Evolutionary conservation across 2,329 filamentous ascomycete genomes (phyloP), one percentile per base, ranked within the genome.

Genomic region (Chaetomiaceae sp.): DNA sequence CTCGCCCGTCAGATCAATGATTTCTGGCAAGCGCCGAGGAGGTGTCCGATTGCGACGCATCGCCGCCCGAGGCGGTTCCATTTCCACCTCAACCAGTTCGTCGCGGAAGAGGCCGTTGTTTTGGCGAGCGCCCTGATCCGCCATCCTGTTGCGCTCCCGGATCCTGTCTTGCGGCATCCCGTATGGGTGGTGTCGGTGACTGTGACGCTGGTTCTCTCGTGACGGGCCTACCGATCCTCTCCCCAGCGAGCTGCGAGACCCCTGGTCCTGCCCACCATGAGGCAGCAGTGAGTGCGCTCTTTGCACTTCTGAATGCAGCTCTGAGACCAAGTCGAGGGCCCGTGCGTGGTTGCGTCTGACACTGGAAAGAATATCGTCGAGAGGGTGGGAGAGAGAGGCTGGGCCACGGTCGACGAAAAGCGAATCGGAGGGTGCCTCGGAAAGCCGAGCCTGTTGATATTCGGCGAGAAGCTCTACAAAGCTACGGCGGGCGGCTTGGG

Each of bases 1-100:
- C 57, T 78, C 76, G 9, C 68, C 70, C 0, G 77, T 79, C 43
- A 80, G 64, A 53, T 80, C 77, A 38, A 80, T 79, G 13, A 79
- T 65, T 16, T 51, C 53, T 14, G 46, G 40, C 36, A 47, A 27
- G 13, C 23, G 21, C 33, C 23, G 41, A 3, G n/a, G 27, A 11
- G 38, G 20, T 14, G 36, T 18, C 5, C 20, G 48, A n/a, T 49
- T 25, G 18, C 42, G 36, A 2, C 25, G 41, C 20, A 29, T 18
- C 27, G 36, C 21, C 18, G 29, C 18, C 13, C 44, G 45, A 10
- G 32, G 27, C 8, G 47, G 25, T 23, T 48, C 59, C 25, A 64
- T 53, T 33, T 67, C 61, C 42, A 70, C 64, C 51, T 67, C 69
- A n/a, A 71, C 54, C 20, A 70, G 56, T 34, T 71, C 68, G 55